Percentiles rank a stretch among this genome's conserved stretches.
These are phyloP conservation scores for Pichia norvegensis DNA, from an alignment of 1,139 yeast species.

Conservation along the genomic window DNA sequence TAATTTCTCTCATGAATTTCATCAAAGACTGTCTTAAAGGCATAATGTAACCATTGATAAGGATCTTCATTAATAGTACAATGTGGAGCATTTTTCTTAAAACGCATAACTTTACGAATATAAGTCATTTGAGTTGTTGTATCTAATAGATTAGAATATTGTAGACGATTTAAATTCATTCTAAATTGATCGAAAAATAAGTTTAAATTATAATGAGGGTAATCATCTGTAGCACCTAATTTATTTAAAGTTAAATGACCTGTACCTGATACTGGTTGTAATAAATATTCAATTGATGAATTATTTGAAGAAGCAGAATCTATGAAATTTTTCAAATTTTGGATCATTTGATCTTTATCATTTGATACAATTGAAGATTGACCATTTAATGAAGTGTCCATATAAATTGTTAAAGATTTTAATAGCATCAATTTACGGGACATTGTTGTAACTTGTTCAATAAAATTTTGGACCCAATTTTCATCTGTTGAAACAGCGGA, in stretches of 20 bases:
- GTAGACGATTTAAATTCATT: constrained; percentile 73
- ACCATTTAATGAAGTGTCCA: constrained; percentile 60
- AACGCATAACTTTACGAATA: constrained; percentile 68
- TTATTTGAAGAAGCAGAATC: constrained; percentile 29
- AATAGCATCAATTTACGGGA: constrained; percentile 76
- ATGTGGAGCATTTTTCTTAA: constrained; percentile 62
- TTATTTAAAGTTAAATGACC: constrained; percentile 83
- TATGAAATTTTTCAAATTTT: constrained; percentile 32
- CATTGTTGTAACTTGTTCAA: constrained; percentile 57
- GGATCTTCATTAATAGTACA: constrained; percentile 60
- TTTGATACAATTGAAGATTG: constrained; percentile 35
- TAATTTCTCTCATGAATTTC: constrained; percentile 77
- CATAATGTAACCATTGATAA: constrained; percentile 71
- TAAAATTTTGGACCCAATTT: constrained; percentile 79
- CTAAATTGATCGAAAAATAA: constrained; percentile 83
- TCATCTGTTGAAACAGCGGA: constrained; percentile 89
- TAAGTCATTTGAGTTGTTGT: constrained; percentile 78
- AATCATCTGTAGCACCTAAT: constrained; percentile 55
- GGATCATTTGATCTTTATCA: constrained; percentile 38
- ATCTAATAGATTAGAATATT: constrained; percentile 75
- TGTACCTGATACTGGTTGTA: constrained; percentile 83
- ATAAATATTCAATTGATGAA: constrained; percentile 47
- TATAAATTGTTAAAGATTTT: constrained; percentile 69
- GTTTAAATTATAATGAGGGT: constrained; percentile 72
- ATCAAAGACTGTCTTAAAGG: constrained; percentile 61